phyloP scores from a whole-genome alignment of 2,329 filamentous ascomycete species.

The Fusarium palustre region DNA sequence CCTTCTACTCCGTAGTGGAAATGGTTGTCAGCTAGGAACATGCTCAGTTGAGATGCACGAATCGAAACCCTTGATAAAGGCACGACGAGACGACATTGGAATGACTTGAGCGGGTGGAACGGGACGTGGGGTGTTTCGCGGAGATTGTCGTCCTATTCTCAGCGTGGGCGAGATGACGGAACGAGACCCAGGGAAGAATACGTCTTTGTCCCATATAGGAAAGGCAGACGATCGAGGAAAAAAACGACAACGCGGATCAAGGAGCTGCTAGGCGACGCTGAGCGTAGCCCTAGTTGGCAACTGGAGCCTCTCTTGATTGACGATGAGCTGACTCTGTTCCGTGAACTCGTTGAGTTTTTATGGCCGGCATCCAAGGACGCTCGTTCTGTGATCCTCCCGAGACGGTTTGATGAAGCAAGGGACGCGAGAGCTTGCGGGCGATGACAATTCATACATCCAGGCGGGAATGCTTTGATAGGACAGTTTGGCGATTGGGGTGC shows the following conservation, averaged over 20 bases:
- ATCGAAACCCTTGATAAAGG: constrained; percentile 33
- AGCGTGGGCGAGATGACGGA: constrained; percentile 39
- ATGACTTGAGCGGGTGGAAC: constrained; percentile 27
- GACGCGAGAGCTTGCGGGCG: constrained; percentile 39
- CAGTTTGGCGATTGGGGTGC: constrained; percentile 65
- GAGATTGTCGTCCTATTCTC: constrained; percentile 32
- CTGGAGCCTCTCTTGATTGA: constrained; percentile 26
- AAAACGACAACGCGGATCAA: constrained; percentile 23
- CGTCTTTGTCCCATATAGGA: constrained; percentile 40
- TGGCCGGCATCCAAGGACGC: constrained; percentile 47
- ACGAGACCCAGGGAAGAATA: constrained; percentile 41
- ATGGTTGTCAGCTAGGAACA: constrained; percentile 26
- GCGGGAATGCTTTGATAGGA: constrained; percentile 60
- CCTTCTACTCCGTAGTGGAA: constrained; percentile 29
- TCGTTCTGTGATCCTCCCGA: constrained; percentile 40
- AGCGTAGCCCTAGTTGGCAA: constrained; percentile 21
- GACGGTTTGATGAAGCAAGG: constrained; percentile 19
- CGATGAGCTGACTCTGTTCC: constrained; percentile 31
- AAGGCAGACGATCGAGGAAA: constrained; percentile 23
- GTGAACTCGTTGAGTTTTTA: constrained; percentile 34
- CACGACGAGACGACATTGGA: constrained; percentile 28
- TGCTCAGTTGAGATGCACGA: constrained; percentile 26
- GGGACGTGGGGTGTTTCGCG: constrained; percentile 24
- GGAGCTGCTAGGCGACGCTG: constrained; percentile 16
- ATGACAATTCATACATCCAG: constrained; percentile 54